phyloP scores from a whole-genome alignment of 2,329 filamentous ascomycete genomes.

The Talaromyces atroroseus region DNA sequence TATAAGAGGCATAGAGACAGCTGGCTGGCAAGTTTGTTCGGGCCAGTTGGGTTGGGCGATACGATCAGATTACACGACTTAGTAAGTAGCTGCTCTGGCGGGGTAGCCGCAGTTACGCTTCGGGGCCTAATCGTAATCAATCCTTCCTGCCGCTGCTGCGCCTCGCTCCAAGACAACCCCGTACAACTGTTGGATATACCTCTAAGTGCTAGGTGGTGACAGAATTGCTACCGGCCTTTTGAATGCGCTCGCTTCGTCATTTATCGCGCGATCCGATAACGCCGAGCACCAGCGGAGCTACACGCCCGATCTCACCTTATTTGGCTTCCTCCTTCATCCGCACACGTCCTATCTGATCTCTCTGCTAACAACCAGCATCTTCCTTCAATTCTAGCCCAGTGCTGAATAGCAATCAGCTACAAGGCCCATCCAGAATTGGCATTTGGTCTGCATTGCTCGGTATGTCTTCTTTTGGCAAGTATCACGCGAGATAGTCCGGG shows the following conservation, averaged over 20 bases:
- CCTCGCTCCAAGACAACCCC: neutral
- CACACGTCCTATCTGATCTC: neutral
- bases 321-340: neutral
- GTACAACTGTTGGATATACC: neutral
- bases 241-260: neutral
- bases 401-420: neutral
- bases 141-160: constrained; percentile 6
- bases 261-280: neutral
- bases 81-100: neutral
- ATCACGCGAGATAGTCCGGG: neutral
- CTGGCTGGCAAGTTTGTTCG: too few relatives aligned
- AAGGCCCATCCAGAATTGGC: neutral
- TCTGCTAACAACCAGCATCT: neutral
- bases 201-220: too few relatives aligned
- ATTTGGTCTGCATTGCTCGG: neutral
- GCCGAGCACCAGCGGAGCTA: neutral
- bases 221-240: neutral
- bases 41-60: neutral
- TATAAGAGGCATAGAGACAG: too few relatives aligned
- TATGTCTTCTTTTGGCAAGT: neutral
- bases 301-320: neutral
- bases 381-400: neutral
- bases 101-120: neutral
- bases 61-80: neutral
- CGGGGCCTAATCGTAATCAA: neutral